Conservation (phyloP, 371 early-diverging fungal genomes). For the Funneliformis caledonium region DNA sequence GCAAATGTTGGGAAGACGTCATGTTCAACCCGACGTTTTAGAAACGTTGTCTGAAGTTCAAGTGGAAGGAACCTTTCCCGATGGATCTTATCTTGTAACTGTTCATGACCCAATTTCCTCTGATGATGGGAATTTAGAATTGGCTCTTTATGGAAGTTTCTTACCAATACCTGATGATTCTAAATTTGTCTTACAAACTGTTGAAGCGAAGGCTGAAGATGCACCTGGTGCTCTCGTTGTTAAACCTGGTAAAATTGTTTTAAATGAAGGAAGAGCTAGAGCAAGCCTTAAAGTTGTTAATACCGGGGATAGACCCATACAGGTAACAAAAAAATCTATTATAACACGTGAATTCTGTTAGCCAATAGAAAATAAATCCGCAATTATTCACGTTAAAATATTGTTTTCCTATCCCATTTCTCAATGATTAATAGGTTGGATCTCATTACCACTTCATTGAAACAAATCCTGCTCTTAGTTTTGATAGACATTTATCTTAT, state of each 20-base stretch:
- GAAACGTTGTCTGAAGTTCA: conserved; percentile 81
- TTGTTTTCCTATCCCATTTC: no score
- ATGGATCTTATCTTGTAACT: conserved; percentile 91
- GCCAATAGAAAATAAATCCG: not conserved
- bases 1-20: conserved; percentile 82
- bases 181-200: conserved; percentile 59
- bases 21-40: conserved; percentile 76
- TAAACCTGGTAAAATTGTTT: conserved; percentile 63
- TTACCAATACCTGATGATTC: conserved; percentile 72
- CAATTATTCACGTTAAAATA: not conserved
- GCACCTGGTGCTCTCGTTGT: conserved; percentile 71
- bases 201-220: conserved; percentile 42
- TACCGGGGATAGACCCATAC: conserved; percentile 90
- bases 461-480: conserved; percentile 74
- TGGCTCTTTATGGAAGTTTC: conserved; percentile 87
- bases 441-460: conserved; percentile 95
- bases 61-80: conserved; percentile 87
- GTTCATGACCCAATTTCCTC: conserved; percentile 88
- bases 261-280: conserved; percentile 74
- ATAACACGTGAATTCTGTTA: not conserved
- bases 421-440: conserved; percentile 64
- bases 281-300: conserved; percentile 78
- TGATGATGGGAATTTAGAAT: conserved; percentile 75
- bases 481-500: conserved; percentile 84
- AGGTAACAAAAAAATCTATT: conserved; percentile 52